Evolutionary conservation across 106 monocot genomes (phyloP).

Genomic region (Dendrobium huoshanense): DNA sequence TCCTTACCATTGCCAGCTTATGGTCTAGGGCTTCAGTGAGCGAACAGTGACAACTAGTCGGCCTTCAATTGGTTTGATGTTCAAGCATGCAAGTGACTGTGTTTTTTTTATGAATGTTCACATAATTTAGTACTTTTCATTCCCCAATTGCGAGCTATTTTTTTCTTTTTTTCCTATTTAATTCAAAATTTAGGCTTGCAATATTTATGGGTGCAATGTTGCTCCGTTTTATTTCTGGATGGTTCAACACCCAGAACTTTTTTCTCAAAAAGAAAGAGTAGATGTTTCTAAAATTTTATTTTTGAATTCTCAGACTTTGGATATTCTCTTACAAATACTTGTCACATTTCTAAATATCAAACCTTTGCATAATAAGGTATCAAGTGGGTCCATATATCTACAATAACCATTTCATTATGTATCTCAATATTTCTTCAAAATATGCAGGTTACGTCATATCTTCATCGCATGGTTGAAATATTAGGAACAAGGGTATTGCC

Average conservation of each 20-base stretch:
- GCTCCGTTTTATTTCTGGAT: not conserved
- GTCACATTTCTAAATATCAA: conserved; percentile 60
- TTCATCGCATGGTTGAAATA: conserved; percentile 94
- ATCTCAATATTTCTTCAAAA: not conserved
- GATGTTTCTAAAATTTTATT: conserved; percentile 8
- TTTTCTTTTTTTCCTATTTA: not conserved
- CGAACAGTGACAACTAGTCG: no score
- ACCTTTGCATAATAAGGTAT: conserved; percentile 74
- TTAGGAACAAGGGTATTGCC: conserved; percentile 71
- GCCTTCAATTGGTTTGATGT: no score
- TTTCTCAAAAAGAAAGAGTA: not conserved
- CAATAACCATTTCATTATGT: not conserved
- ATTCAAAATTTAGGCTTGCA: not conserved
- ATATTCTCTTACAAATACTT: conserved; percentile 69
- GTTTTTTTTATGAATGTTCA: no score
- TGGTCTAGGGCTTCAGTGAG: no score
- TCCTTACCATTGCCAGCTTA: no score
- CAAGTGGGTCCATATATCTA: not conserved
- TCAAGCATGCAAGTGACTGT: no score
- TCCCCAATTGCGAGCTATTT: no score
- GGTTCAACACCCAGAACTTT: not conserved
- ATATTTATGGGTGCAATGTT: not conserved
- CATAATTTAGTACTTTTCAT: no score
- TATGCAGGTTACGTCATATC: conserved; percentile 74
- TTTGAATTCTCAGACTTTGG: conserved; percentile 51